Evolutionary conservation across 352 stramenopile species (phyloP), one percentile per base, ranked within the genome.

Genomic region (Nothophytophthora sp.): DNA sequence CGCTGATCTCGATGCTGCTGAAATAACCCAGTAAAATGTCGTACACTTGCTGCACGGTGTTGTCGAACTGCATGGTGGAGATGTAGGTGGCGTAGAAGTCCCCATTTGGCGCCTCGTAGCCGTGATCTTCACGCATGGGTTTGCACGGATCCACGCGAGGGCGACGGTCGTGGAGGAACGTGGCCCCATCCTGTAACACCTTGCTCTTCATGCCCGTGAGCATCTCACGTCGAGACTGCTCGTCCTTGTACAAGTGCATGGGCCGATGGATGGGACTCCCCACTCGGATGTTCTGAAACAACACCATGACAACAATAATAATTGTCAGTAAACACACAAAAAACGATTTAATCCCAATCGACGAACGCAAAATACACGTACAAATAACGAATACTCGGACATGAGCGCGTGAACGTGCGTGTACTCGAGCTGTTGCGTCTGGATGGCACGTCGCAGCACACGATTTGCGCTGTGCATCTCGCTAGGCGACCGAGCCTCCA

Each of bases 1-100:
- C 44, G 10, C 47, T 71, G 53, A 80, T 73, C 44, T 80, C 70
- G 18, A 72, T 50, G 32, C 71, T 64, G 32, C 37, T 51, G 23
- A 70, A 51, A 37, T 69, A 73, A 5, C 41, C 34, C 9, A 73
- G 33, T 11, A 63, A 40, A 3, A 46, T 43, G 22, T 75, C 56
- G 37, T 73, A 81, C 15, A 71, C 67, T 46, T 44, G 37, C 40
- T 59, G 54, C 16, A 67, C 58, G 4, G 38, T 73, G 41, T 40
- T 46, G 13, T 69, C 52, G 28, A 75, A 57, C 38, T 73, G 43
- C n/a, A 40, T 60, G 12, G 50, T 65, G 11, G 40, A 51, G 12
- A 60, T 44, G 18, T 58, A 59, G 4, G 47, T 63, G 36, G 59
- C 49, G 46, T 63, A 64, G 30, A 63, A 60, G 25, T 70, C 50